Base-by-base conservation (phyloP, 306 rosid genomes). In the Canavalia ensiformis region DNA sequence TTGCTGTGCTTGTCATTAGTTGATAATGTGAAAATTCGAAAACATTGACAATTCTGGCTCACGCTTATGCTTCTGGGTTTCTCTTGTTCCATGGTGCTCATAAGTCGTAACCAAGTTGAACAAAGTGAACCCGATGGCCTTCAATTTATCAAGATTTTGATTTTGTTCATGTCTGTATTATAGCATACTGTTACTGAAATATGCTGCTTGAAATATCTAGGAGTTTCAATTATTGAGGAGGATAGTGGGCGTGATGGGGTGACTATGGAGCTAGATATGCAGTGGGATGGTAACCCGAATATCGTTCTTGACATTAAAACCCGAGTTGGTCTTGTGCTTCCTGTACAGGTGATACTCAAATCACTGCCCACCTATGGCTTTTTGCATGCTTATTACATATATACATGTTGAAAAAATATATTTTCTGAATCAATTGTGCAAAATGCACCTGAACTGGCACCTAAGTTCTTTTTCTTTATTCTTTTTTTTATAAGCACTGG, bases 211-310 rank as follows among this genome's bases (percentile, higher is more conserved):
- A 70, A 68, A 82, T 83, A 34, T 75, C 1, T 72, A 93, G 98
- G 99, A 79, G 85, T 92, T 83, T 34, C 89, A 39, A 84, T 93
- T 35, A 57, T 91, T 75, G 99, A 95, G 79, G 90, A 77, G 51
- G 89, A 90, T 68, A 82, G 91, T 79, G 90, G 84, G 41, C 6
- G 76, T 77, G 80, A 49, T 8, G 95, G 91, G 77, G 81, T 93
- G 45, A 92, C 97, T 12, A 74, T 95, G 88, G 98, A 95, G 89
- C 74, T 95, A 76, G 99, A 95, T 84, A 82, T 95, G 88, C 95
- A 95, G 57, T 95, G 99, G 99, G 99, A 95, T 86, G 99, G 99
- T 55, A 86, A 91, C 74, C 99, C 97, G 28, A 84, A 88, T 74
- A 87, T 95, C 66, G 83, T 89, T 55, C 93, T 95, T 80, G 98